Percentiles rank a stretch among this genome's conserved stretches.
phyloP scores from a whole-genome alignment of 2,329 filamentous ascomycete genomes.

The Penicillium sp. region DNA sequence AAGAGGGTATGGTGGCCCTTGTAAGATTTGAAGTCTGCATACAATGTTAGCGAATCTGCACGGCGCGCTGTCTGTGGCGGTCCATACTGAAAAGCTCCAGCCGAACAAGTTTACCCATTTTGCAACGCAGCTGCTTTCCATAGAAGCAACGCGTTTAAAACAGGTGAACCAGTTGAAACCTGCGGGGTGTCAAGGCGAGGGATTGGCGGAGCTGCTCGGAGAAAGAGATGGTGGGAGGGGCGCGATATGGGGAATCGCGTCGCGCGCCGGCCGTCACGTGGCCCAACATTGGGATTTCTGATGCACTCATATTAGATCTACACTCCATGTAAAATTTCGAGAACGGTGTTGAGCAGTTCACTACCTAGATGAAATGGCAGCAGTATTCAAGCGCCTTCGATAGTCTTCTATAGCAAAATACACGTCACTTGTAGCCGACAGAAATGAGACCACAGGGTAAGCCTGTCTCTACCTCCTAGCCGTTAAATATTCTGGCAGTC shows the following conservation, averaged over 20 bases:
- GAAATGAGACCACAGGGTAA: too few relatives aligned
- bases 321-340: too few relatives aligned
- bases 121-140: slow-evolving; percentile 38
- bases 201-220: slow-evolving; percentile 8
- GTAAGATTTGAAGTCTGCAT: slow-evolving; percentile 95
- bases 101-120: slow-evolving; percentile 92
- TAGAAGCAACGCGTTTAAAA: slow-evolving; percentile 20
- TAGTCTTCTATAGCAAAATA: too few relatives aligned
- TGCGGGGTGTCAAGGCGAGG: slow-evolving; percentile 16
- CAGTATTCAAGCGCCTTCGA: too few relatives aligned
- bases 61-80: slow-evolving; percentile 1
- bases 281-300: background rate
- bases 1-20: slow-evolving; percentile 91
- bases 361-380: too few relatives aligned
- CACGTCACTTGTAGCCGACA: too few relatives aligned
- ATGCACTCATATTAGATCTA: background rate
- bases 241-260: slow-evolving; percentile 25
- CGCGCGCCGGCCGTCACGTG: slow-evolving; percentile 32
- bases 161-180: slow-evolving; percentile 3
- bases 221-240: slow-evolving; percentile 18
- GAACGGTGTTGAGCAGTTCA: too few relatives aligned
- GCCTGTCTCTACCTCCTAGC: too few relatives aligned
- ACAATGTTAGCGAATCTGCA: slow-evolving; percentile 27
- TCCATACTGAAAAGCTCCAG: slow-evolving; percentile 85
- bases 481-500: too few relatives aligned